Evolutionary conservation across 192 early-diverging fungal species (phyloP), one percentile per base, ranked within the genome.

Genomic region (Geranomyces variabilis): DNA sequence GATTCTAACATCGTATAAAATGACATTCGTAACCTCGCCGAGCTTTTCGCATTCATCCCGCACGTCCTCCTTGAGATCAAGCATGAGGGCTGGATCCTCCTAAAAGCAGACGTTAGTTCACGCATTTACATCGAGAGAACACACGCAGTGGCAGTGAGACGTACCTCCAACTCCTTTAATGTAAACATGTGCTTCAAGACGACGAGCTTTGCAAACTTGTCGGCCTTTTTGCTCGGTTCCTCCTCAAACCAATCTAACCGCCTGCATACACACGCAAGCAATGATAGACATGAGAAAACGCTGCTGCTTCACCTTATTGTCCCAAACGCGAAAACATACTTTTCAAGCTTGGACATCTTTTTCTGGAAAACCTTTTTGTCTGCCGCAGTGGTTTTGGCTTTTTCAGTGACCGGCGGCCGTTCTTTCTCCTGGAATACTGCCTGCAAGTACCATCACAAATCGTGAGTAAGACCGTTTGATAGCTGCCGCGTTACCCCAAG

Each of bases 151-250:
- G n/a, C n/a, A 41, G 36, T 10, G 36, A n/a, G 57, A 65, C 79
- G 33, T 86, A 90, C 91, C 81, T 97, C 93, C 0, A 99, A 72
- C 77, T 99, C 95, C 45, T 89, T 73, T 19, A 88, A 70, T 4
- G 93, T 93, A 75, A 96, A 99, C 96, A 99, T 97, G 75, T 95
- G 84, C 78, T 96, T 96, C 34, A 99, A 78, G 55, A 99, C 91
- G 12, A 97, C 94, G 34, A 93, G 90, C 57, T 90, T 92, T 51
- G 75, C 77, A 68, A 90, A 90, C 71, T 92, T 88, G 14, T 93
- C 93, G 0, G 87, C 79, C 66, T 77, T 79, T 55, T 92, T 90
- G 34, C 85, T 88, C 36, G 79, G 71, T 45, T 78, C 76, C 14
- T 88, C 87, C 41, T 99, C 95, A 68, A 88, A 85, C 97, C 97